Evolutionary conservation across 495 filamentous ascomycete species (phyloP).

Genomic region (Achaetomiella virescens): DNA sequence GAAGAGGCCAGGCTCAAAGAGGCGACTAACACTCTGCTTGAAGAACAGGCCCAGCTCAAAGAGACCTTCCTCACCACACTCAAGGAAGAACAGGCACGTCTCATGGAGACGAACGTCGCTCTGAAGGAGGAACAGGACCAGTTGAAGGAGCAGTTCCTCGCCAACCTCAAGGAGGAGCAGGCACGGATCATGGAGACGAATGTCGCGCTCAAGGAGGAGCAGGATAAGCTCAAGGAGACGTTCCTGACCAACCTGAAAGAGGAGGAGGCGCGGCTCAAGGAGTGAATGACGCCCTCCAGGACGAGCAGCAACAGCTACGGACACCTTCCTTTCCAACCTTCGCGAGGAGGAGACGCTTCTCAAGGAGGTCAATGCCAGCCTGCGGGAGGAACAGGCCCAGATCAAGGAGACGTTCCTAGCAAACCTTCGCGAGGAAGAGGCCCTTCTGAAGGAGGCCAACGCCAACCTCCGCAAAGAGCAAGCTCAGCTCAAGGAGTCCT

Average conservation of each 20-base stretch:
- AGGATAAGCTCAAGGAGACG: constrained; percentile 60
- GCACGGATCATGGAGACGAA: constrained; percentile 18
- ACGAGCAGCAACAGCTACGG: constrained; percentile 28
- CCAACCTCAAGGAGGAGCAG: constrained; percentile 53
- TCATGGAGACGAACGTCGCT: constrained; percentile 6
- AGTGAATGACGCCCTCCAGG: constrained; percentile 17
- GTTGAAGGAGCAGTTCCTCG: constrained; percentile 11
- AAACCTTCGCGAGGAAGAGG: constrained; percentile 24
- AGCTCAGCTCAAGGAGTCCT: constrained; percentile 67
- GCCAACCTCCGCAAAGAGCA: constrained; percentile 60
- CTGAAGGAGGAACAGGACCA: constrained; percentile 13
- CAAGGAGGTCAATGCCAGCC: constrained; percentile 21
- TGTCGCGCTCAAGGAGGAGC: constrained; percentile 57
- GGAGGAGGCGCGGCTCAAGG: constrained; percentile 22
- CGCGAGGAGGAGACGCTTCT: constrained; percentile 64
- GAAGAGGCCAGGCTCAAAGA: constrained; percentile 26
- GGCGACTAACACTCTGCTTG: constrained; percentile 3
- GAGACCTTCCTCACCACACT: constrained; percentile 9
- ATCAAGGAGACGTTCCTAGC: constrained; percentile 21
- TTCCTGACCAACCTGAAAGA: constrained; percentile 25
- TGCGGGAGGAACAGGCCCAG: constrained; percentile 25
- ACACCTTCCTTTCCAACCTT: constrained; percentile 52
- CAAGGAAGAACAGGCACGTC: constrained; percentile 12
- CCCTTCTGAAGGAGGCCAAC: constrained; percentile 22
- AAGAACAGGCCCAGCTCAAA: constrained; percentile 15